phyloP scores from a whole-genome alignment of 805 yeast species.

The Kazachstania martiniae region DNA sequence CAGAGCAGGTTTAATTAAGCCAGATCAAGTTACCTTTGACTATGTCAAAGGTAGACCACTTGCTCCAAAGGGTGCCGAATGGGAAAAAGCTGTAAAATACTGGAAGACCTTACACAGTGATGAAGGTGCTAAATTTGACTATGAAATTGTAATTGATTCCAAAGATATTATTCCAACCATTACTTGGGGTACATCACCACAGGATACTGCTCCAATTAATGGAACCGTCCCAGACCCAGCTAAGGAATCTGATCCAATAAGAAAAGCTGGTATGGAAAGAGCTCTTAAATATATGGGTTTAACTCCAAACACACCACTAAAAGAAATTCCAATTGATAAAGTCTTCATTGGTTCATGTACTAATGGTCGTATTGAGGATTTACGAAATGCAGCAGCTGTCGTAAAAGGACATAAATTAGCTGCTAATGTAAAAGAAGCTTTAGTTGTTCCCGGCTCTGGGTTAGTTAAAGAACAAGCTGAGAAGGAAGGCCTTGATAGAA shows the following conservation, averaged over 20 bases:
- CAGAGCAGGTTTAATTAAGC: slow-evolving; percentile 97
- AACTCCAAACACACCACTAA: slow-evolving; percentile 66
- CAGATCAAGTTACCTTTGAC: slow-evolving; percentile 80
- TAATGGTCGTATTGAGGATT: slow-evolving; percentile 93
- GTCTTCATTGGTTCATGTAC: slow-evolving; percentile 98
- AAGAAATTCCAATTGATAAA: slow-evolving; percentile 73
- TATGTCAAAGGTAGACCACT: slow-evolving; percentile 90
- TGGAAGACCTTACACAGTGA: slow-evolving; percentile 87
- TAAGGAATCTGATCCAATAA: slow-evolving; percentile 57
- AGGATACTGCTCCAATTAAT: slow-evolving; percentile 93
- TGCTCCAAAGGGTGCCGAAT: slow-evolving; percentile 87
- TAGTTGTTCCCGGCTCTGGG: slow-evolving; percentile 98
- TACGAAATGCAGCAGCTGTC: slow-evolving; percentile 88
- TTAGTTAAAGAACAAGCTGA: slow-evolving; percentile 90
- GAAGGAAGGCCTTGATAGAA: slow-evolving; percentile 84
- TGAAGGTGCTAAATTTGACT: slow-evolving; percentile 81
- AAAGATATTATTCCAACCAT: slow-evolving; percentile 87
- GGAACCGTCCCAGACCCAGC: slow-evolving; percentile 86
- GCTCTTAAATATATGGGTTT: slow-evolving; percentile 91
- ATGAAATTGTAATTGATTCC: slow-evolving; percentile 71
- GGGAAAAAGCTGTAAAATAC: slow-evolving; percentile 88
- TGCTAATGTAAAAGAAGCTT: slow-evolving; percentile 62
- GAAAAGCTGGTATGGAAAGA: slow-evolving; percentile 77
- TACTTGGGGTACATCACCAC: slow-evolving; percentile 99
- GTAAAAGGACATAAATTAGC: slow-evolving; percentile 88